phyloP scores from a whole-genome alignment of 148 eudicot species.

The Tetragonia tetragonoides region DNA sequence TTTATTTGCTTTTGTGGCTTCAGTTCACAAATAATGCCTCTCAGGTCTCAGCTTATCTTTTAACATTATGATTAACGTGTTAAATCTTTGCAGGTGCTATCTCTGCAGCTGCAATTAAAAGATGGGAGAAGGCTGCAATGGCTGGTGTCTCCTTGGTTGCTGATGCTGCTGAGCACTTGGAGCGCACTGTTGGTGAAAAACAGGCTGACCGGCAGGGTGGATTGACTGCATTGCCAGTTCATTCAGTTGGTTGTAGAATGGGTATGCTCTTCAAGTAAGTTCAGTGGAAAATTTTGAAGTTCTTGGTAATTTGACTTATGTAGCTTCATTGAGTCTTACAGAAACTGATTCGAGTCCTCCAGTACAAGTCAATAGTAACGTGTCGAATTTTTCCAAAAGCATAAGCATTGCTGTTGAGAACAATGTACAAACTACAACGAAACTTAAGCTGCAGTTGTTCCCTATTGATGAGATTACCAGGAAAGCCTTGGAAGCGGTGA shows the following conservation, averaged over 20 bases:
- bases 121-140: constrained; percentile 98
- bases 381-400: constrained; percentile 32
- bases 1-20: too few species aligned
- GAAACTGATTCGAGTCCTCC: constrained; percentile 43
- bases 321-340: constrained; percentile 26
- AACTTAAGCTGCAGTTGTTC: constrained; percentile 88
- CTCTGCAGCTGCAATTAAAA: constrained; percentile 71
- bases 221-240: constrained; percentile 36
- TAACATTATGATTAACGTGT: too few species aligned
- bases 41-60: too few species aligned
- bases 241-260: constrained; percentile 22
- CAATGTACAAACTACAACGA: constrained; percentile 39
- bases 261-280: constrained; percentile 22
- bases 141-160: constrained; percentile 99
- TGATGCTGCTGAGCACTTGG: constrained; percentile 99
- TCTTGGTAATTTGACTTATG: constrained; percentile 20
- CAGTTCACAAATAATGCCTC: too few species aligned
- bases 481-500: constrained; percentile 80
- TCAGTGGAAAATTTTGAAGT: constrained; percentile 4
- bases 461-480: constrained; percentile 84
- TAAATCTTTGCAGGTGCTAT: constrained; percentile 34
- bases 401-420: constrained; percentile 29
- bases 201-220: constrained; percentile 43
- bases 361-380: constrained; percentile 32
- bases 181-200: constrained; percentile 57